A percentile compares a stretch with the other conserved stretches of the same genome.
Evolutionary conservation across 2,329 filamentous ascomycete species (phyloP).

Genomic region (Botrytis hyacinthi): DNA sequence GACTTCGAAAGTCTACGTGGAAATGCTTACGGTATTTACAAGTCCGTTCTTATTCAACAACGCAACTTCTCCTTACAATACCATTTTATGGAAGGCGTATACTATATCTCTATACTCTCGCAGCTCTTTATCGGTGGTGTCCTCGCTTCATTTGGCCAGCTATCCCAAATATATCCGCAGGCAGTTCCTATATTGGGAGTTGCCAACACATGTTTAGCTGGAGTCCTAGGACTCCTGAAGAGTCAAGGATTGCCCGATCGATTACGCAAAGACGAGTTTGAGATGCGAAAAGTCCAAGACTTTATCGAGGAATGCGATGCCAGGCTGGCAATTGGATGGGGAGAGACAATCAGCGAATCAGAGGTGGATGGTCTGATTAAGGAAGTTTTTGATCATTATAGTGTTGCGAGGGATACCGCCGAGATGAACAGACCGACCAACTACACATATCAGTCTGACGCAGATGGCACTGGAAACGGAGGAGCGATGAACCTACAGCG

Average conservation of each 20-base stretch:
- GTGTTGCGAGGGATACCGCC: slow-evolving; percentile 32
- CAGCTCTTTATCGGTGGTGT: slow-evolving; percentile 50
- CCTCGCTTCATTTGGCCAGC: slow-evolving; percentile 48
- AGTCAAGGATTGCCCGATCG: slow-evolving; percentile 51
- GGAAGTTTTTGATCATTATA: slow-evolving; percentile 33
- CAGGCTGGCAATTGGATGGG: slow-evolving; percentile 39
- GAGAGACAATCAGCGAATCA: slow-evolving; percentile 23
- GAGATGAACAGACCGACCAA: slow-evolving; percentile 33
- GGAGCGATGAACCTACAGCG: not conserved
- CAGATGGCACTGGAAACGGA: not conserved
- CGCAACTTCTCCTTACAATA: slow-evolving; percentile 40
- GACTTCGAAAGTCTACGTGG: slow-evolving; percentile 29
- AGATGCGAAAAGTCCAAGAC: slow-evolving; percentile 49
- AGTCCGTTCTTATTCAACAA: slow-evolving; percentile 40
- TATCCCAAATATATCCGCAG: slow-evolving; percentile 49
- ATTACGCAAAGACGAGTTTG: slow-evolving; percentile 47
- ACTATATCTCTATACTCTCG: slow-evolving; percentile 46
- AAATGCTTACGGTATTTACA: slow-evolving; percentile 40
- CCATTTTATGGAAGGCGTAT: slow-evolving; percentile 39
- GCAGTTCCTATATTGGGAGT: slow-evolving; percentile 58
- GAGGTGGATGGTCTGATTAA: slow-evolving; percentile 31
- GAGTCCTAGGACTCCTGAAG: slow-evolving; percentile 56
- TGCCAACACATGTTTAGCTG: slow-evolving; percentile 61
- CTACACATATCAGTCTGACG: slow-evolving; percentile 47
- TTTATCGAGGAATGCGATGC: slow-evolving; percentile 55